Percentiles rank a stretch among this genome's conserved stretches.
phyloP scores from a whole-genome alignment of 352 stramenopile species.

The Pythium aristosporum region DNA sequence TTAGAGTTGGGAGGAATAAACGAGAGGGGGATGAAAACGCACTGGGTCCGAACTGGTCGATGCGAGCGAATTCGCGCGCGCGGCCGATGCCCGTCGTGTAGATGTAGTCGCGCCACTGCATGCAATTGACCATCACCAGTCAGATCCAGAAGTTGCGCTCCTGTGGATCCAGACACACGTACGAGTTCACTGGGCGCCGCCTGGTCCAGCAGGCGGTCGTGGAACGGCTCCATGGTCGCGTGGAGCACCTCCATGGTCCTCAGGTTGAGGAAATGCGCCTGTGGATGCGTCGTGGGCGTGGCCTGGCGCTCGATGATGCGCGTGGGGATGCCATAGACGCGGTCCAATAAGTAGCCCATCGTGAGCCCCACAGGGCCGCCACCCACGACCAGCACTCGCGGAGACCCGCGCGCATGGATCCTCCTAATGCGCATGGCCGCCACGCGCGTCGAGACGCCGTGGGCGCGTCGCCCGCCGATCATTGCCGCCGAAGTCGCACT shows the following conservation, averaged over 20 bases:
- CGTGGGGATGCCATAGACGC: conserved; percentile 64
- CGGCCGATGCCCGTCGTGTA: conserved; percentile 77
- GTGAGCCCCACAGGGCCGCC: conserved; percentile 69
- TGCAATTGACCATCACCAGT: not conserved
- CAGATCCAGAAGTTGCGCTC: not conserved
- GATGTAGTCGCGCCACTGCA: conserved; percentile 82
- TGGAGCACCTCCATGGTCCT: conserved; percentile 93
- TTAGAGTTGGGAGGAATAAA: not conserved
- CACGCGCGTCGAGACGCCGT: not conserved
- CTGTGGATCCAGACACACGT: not conserved
- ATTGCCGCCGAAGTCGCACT: not conserved
- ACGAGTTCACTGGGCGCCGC: conserved; percentile 66
- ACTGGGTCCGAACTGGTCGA: conserved; percentile 81
- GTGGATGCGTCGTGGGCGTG: conserved; percentile 83
- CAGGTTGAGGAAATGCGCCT: conserved; percentile 95
- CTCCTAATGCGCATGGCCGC: not conserved
- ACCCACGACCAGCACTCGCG: conserved; percentile 71
- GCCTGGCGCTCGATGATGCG: conserved; percentile 78
- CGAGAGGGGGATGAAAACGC: conserved; percentile 1
- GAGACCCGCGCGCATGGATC: conserved; percentile 6
- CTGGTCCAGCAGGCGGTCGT: conserved; percentile 61
- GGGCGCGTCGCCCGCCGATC: not conserved
- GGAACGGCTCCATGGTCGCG: conserved; percentile 63
- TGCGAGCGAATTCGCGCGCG: conserved; percentile 64
- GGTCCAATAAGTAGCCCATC: conserved; percentile 67